A percentile compares a stretch with the other conserved stretches of the same genome.
Conservation (phyloP, 768 basidiomycete genomes). For the Boletellus ananas region DNA sequence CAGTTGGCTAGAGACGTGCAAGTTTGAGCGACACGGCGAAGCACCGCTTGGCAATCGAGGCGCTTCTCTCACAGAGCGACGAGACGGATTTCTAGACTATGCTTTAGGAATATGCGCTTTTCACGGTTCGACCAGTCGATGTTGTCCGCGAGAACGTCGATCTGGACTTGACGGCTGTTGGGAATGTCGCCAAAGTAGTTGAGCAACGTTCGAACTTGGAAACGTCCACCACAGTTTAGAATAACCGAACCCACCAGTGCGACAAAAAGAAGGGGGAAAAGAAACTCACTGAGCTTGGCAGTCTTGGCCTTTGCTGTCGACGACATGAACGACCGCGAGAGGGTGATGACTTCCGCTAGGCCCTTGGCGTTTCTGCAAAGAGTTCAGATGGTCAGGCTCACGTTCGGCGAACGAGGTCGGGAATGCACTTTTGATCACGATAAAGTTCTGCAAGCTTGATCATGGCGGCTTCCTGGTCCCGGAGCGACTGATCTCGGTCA, state of each 20-base stretch:
- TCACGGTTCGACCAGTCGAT: constrained; percentile 90
- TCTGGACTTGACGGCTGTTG: constrained; percentile 69
- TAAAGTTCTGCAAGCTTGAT: constrained; percentile 85
- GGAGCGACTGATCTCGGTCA: constrained; percentile 54
- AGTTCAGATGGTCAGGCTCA: background rate
- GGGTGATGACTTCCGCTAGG: constrained; percentile 80
- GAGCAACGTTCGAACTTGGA: constrained; percentile 85
- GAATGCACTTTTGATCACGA: constrained; percentile 73
- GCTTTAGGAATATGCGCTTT: constrained; percentile 94
- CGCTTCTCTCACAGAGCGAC: constrained; percentile 56
- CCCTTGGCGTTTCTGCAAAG: constrained; percentile 70
- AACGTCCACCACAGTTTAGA: background rate
- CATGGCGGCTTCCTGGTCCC: constrained; percentile 83
- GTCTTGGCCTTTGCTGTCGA: constrained; percentile 98
- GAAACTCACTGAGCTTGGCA: constrained; percentile 76
- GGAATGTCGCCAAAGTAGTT: constrained; percentile 84
- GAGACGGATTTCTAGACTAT: constrained; percentile 86
- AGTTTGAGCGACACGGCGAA: background rate
- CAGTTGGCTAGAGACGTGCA: constrained; percentile 49
- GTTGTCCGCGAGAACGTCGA: constrained; percentile 82
- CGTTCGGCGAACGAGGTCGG: background rate
- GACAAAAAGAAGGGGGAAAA: background rate
- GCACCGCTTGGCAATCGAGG: background rate
- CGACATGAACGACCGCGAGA: constrained; percentile 82
- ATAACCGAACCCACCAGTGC: background rate